Conservation (phyloP, 2,329 filamentous ascomycete genomes). For the Knufia fluminis region DNA sequence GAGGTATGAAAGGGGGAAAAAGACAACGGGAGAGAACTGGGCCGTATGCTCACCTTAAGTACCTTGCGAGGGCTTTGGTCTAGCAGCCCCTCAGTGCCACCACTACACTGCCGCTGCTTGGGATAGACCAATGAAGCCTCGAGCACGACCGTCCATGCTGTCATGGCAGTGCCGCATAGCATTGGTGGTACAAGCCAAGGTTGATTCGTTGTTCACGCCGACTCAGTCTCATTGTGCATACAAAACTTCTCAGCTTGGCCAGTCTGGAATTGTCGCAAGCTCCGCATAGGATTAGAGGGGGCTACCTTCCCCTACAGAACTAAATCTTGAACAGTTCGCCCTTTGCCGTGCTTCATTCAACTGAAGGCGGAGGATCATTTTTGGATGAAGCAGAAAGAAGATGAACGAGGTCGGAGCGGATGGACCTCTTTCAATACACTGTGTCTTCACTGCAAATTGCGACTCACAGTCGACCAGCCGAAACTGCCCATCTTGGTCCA, state of each 20-base stretch:
- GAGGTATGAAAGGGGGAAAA: conserved; percentile 3
- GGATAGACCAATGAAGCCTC: conserved; percentile 1
- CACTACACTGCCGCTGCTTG: conserved; percentile 2
- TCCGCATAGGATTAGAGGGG: conserved; percentile 1
- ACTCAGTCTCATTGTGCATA: conserved; percentile 1
- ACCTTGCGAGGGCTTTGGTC: conserved; percentile 2
- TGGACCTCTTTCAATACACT: no score
- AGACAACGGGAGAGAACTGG: conserved; percentile 1
- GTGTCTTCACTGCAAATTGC: no score
- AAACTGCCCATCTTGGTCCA: no score
- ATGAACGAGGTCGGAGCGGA: no score
- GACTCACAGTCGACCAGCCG: no score
- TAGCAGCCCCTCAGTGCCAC: conserved; percentile 3
- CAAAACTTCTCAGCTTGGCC: background rate
- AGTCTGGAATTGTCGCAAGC: background rate
- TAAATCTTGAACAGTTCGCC: conserved; percentile 1
- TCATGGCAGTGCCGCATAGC: conserved; percentile 2
- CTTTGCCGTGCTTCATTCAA: conserved; percentile 1
- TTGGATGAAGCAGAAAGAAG: background rate
- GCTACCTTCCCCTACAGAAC: conserved; percentile 1
- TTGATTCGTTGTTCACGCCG: conserved; percentile 3
- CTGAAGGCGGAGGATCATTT: conserved; percentile 2
- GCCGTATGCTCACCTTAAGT: conserved; percentile 2
- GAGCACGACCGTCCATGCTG: conserved; percentile 1
- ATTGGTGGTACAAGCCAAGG: conserved; percentile 2